Evolutionary conservation across 106 monocot genomes (phyloP).

Genomic region (Iris macrosiphon): DNA sequence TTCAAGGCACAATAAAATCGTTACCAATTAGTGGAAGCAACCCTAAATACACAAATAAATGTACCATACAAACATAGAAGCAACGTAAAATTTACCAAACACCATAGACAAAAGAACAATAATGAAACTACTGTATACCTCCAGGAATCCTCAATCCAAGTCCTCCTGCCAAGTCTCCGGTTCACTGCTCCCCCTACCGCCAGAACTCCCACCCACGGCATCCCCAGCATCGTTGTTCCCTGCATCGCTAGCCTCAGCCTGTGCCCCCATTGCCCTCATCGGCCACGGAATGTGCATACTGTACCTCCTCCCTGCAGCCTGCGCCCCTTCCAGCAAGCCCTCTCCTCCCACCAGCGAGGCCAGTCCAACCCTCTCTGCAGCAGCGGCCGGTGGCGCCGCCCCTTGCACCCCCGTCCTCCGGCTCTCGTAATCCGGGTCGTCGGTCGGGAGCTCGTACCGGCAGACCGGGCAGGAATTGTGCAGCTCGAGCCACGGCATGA

Average conservation of each 20-base stretch:
- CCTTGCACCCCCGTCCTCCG: constrained; percentile 1
- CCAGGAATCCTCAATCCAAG: constrained; percentile 38
- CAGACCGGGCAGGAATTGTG: constrained; percentile 94
- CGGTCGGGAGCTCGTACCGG: constrained; percentile 72
- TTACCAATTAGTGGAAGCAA: too few relatives aligned
- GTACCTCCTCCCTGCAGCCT: constrained; percentile 76
- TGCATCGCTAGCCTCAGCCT: constrained; percentile 32
- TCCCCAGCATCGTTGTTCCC: constrained; percentile 9
- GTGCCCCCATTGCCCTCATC: constrained; percentile 33
- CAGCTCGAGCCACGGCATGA: constrained; percentile 83
- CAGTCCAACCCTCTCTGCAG: not conserved
- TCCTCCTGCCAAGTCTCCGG: constrained; percentile 35
- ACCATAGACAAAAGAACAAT: too few relatives aligned
- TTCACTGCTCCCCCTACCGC: constrained; percentile 21
- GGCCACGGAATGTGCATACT: constrained; percentile 84
- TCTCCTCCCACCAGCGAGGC: constrained; percentile 1
- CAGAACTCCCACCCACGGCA: constrained; percentile 23
- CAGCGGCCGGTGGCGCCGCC: not conserved
- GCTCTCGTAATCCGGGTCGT: constrained; percentile 76
- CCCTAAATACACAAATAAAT: too few relatives aligned
- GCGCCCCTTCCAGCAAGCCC: constrained; percentile 15
- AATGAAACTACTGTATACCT: too few relatives aligned
- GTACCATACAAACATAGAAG: too few relatives aligned
- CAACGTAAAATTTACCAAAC: too few relatives aligned
- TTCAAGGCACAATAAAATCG: too few relatives aligned